Evolutionary conservation across 768 basidiomycete species (phyloP), one percentile per base, ranked within the genome.

Genomic region (Pisolithus albus): DNA sequence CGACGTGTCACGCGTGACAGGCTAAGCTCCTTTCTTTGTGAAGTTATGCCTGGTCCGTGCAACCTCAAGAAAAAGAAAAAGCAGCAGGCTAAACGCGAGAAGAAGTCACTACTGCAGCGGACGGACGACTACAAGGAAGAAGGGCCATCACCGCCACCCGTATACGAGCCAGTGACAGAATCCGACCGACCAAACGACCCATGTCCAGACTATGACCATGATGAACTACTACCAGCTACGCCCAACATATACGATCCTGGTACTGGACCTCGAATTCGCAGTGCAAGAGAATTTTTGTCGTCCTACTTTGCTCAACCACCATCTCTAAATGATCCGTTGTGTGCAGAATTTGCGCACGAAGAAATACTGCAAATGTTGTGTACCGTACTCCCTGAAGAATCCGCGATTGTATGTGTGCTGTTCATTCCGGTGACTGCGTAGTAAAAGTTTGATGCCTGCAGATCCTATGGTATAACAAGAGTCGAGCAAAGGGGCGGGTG

Each of bases 401-500:
- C 73, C 4, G 86, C 89, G 0, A 60, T 84, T 56, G 88, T 89
- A 57, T 44, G 82, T 70, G 23, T 13, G 19, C 44, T 23, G 48
- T n/a, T 26, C 7, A 5, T 26, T 3, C 26, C 6, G 26, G 19
- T 38, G 41, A 21, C 24, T 11, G 7, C 50, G 4, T 36, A 37
- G 42, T 10, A 18, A 16, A n/a, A 40, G 46, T 8, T 8, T 32
- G 50, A 43, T 51, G 39, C 47, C 7, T 30, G 24, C 32, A 88
- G 87, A 81, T 86, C 9, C 58, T 90, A 11, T 91, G 88, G 88
- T 90, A 91, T 61, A 92, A 92, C 72, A 88, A 88, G 68, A 88
- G 85, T 61, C 78, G 89, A 2, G 65, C 75, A 5, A 76, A 73
- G 9, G 78, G 82, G 49, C 81, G 89, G 24, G 76, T 91, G 47